phyloP scores from a whole-genome alignment of 768 basidiomycete genomes.

The Kwoniella dendrophila region DNA sequence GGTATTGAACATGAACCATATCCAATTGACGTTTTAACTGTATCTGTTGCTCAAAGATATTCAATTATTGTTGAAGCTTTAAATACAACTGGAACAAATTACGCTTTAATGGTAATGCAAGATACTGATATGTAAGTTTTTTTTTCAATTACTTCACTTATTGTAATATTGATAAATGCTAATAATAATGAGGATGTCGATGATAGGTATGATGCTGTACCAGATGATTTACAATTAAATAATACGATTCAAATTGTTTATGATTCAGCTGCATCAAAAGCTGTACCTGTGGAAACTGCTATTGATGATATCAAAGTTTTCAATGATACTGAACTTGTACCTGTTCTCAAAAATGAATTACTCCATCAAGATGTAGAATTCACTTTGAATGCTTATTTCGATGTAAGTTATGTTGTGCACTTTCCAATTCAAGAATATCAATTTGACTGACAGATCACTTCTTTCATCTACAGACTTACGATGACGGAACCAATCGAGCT shows the following conservation, averaged over 20 bases:
- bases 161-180: background rate
- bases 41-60: conserved; percentile 89
- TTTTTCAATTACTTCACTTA: background rate
- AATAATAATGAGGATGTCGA: conserved; percentile 11
- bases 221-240: conserved; percentile 73
- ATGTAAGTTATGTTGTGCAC: conserved; percentile 52
- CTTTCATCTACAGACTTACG: conserved; percentile 62
- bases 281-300: conserved; percentile 61
- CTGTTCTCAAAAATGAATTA: conserved; percentile 61
- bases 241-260: conserved; percentile 84
- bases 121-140: conserved; percentile 73
- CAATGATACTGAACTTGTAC: conserved; percentile 64
- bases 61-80: conserved; percentile 88
- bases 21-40: conserved; percentile 68
- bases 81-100: conserved; percentile 81
- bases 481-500: conserved; percentile 54
- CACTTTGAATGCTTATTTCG: conserved; percentile 73
- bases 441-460: conserved; percentile 5
- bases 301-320: conserved; percentile 26
- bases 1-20: conserved; percentile 70
- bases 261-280: conserved; percentile 61
- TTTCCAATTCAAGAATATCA: background rate
- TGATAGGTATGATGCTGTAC: conserved; percentile 81
- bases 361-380: conserved; percentile 63
- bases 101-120: conserved; percentile 63